Evolutionary conservation across 805 yeast genomes (phyloP).

Genomic region (Starmerella floris): DNA sequence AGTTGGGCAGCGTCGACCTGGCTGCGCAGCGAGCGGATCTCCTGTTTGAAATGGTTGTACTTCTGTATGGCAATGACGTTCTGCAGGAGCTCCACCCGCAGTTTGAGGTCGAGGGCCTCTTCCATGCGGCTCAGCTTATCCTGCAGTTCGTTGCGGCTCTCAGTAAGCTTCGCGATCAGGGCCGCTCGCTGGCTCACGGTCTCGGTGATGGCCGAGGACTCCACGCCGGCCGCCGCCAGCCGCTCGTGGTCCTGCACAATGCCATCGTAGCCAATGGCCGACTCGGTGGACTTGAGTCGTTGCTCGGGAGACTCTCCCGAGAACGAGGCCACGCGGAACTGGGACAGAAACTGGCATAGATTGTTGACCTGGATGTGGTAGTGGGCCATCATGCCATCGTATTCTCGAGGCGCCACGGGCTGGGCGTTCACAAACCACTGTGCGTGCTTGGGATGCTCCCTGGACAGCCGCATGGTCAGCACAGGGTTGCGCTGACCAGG

Average conservation of each 20-base stretch:
- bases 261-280: slow-evolving; percentile 48
- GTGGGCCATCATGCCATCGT: slow-evolving; percentile 39
- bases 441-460: background rate
- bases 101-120: background rate
- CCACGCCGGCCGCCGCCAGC: slow-evolving; percentile 24
- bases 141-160: slow-evolving; percentile 22
- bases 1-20: background rate
- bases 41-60: background rate
- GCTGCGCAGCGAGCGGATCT: background rate
- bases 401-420: slow-evolving; percentile 29
- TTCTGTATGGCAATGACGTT: background rate
- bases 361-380: slow-evolving; percentile 79
- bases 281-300: slow-evolving; percentile 60
- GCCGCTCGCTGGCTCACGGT: slow-evolving; percentile 32
- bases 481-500: background rate
- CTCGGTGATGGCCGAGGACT: slow-evolving; percentile 22
- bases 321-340: slow-evolving; percentile 86
- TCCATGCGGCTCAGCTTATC: slow-evolving; percentile 21
- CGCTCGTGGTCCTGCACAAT: slow-evolving; percentile 44
- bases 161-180: slow-evolving; percentile 1
- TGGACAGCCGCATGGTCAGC: slow-evolving; percentile 3
- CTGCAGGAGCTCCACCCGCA: slow-evolving; percentile 1
- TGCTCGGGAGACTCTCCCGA: slow-evolving; percentile 68
- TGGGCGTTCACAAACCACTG: slow-evolving; percentile 18
- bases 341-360: slow-evolving; percentile 87